Percentiles rank a stretch among this genome's conserved stretches.
Conservation (phyloP, 768 basidiomycete species). For the Phanerodontia chrysosporium region DNA sequence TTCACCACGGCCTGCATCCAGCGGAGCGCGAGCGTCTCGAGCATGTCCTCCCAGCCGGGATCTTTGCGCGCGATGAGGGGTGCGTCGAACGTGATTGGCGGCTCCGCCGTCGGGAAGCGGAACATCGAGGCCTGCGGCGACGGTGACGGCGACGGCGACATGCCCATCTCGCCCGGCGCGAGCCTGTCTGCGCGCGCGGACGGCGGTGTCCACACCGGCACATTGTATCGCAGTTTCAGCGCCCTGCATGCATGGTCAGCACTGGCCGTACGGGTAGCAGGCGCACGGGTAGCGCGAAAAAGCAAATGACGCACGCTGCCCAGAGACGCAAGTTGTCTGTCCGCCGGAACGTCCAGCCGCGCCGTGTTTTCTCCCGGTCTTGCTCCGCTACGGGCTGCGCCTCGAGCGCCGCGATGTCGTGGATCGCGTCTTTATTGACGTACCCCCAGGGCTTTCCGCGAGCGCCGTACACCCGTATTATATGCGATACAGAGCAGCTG, state of each 20-base stretch:
- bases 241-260: conserved; percentile 42
- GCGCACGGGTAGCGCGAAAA: background rate
- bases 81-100: conserved; percentile 65
- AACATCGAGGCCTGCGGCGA: conserved; percentile 29
- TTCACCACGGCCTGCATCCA: conserved; percentile 71
- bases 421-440: conserved; percentile 71
- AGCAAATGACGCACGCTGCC: conserved; percentile 60
- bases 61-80: conserved; percentile 68
- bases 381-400: conserved; percentile 26
- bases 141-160: conserved; percentile 23
- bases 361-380: conserved; percentile 39
- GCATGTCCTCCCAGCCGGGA: conserved; percentile 78
- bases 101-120: conserved; percentile 37
- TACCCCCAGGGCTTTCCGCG: conserved; percentile 87
- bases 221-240: conserved; percentile 74
- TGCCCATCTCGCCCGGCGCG: conserved; percentile 11
- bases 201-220: conserved; percentile 58
- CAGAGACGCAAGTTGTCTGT: conserved; percentile 84
- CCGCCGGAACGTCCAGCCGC: conserved; percentile 80
- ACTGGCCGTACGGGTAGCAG: too few species aligned
- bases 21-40: conserved; percentile 53
- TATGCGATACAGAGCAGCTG: conserved; percentile 79
- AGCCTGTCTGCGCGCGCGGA: conserved; percentile 12
- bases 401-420: conserved; percentile 73
- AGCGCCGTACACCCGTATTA: conserved; percentile 76